Evolutionary conservation across 805 yeast species (phyloP).

Genomic region (Brettanomyces naardenensis): DNA sequence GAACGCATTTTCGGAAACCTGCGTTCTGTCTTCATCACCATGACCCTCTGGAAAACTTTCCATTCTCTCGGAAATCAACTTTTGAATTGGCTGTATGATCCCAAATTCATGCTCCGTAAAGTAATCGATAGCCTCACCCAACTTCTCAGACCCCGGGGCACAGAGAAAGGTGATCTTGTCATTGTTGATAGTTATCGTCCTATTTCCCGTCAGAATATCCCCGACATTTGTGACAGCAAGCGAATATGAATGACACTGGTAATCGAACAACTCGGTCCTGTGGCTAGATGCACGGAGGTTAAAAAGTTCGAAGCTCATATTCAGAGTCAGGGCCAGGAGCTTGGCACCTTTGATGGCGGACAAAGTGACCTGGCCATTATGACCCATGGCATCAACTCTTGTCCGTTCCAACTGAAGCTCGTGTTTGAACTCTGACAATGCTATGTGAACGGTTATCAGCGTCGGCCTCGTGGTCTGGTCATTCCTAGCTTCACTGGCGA

Average conservation of each 20-base stretch:
- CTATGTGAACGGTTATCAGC: not conserved
- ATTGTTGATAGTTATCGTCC: slow-evolving; percentile 12
- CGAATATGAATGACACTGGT: slow-evolving; percentile 8
- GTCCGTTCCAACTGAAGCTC: slow-evolving; percentile 18
- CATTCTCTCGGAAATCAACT: slow-evolving; percentile 1
- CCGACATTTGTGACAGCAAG: slow-evolving; percentile 17
- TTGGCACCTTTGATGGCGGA: slow-evolving; percentile 8
- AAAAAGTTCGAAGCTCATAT: slow-evolving; percentile 1
- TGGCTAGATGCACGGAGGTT: slow-evolving; percentile 7
- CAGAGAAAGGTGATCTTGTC: slow-evolving; percentile 10
- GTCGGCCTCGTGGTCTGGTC: not conserved
- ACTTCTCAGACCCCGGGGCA: slow-evolving; percentile 16
- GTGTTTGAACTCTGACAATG: slow-evolving; percentile 13
- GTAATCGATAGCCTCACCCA: slow-evolving; percentile 14
- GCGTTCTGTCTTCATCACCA: not conserved
- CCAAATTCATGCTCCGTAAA: slow-evolving; percentile 18
- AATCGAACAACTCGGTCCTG: slow-evolving; percentile 9
- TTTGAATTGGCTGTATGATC: slow-evolving; percentile 11
- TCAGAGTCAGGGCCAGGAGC: not conserved
- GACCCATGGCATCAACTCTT: slow-evolving; percentile 13
- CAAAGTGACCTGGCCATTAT: slow-evolving; percentile 9
- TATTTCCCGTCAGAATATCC: slow-evolving; percentile 14
- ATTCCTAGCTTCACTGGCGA: not conserved
- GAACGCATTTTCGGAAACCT: not conserved
- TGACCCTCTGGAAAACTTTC: slow-evolving; percentile 1